Evolutionary conservation across 805 yeast species (phyloP).

Genomic region (Kodamaea hsintzibuensis): DNA sequence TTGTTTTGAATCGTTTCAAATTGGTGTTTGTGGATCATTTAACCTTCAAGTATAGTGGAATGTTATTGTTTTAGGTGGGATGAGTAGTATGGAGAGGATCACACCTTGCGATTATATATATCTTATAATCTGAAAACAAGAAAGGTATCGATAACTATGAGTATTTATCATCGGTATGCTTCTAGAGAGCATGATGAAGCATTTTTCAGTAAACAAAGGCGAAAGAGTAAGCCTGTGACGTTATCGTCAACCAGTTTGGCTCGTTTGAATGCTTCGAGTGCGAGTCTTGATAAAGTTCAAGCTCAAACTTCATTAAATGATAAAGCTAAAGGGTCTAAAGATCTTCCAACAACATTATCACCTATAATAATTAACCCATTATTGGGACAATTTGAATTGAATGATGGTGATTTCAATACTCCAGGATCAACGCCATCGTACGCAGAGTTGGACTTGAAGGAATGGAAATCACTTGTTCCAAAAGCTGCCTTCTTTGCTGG

Average conservation of each 20-base stretch:
- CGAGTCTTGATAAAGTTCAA: not conserved
- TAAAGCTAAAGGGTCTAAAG: no score
- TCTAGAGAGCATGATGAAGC: slow-evolving; percentile 37
- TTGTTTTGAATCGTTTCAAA: not conserved
- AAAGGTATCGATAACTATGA: slow-evolving; percentile 22
- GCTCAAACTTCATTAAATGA: not conserved
- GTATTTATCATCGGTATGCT: slow-evolving; percentile 40
- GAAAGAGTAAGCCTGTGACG: slow-evolving; percentile 2
- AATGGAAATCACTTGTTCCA: slow-evolving; percentile 47
- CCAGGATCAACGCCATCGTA: not conserved
- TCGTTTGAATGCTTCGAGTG: not conserved
- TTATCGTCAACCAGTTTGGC: not conserved
- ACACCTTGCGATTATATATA: not conserved
- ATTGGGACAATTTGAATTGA: slow-evolving; percentile 9
- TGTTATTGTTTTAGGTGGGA: slow-evolving; percentile 1
- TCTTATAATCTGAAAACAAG: not conserved
- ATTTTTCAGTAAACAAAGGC: slow-evolving; percentile 10
- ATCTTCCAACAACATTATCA: not conserved
- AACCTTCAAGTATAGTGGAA: not conserved
- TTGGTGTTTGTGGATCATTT: not conserved
- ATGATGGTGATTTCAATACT: not conserved
- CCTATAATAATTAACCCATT: slow-evolving; percentile 7
- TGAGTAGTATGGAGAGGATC: not conserved
- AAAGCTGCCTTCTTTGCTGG: slow-evolving; percentile 56
- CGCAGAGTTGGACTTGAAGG: slow-evolving; percentile 12